Percentiles rank a stretch among this genome's conserved stretches.
These are phyloP conservation scores for Chenopodium suecicum DNA, from an alignment of 148 eudicot genomes.

Conservation along the genomic window DNA sequence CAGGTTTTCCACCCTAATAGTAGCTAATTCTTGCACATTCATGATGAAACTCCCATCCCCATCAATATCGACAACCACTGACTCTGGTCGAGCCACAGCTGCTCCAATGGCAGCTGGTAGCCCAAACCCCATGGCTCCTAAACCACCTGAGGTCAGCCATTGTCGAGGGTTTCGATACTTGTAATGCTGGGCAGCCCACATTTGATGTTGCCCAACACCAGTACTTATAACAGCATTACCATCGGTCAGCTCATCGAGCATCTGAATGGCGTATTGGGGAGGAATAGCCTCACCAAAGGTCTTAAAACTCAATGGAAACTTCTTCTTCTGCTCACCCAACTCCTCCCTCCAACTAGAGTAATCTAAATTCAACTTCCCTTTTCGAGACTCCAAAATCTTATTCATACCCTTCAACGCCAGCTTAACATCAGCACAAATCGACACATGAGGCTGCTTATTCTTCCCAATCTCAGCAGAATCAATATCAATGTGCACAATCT, in stretches of 20 bases:
- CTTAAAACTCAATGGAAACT: conserved; percentile 59
- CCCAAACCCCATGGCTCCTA: conserved; percentile 94
- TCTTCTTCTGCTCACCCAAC: conserved; percentile 54
- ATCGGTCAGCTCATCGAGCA: conserved; percentile 68
- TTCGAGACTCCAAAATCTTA: conserved; percentile 36
- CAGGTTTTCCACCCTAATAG: conserved; percentile 62
- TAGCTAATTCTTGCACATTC: conserved; percentile 91
- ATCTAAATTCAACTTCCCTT: conserved; percentile 40
- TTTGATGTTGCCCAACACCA: conserved; percentile 89
- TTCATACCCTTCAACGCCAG: conserved; percentile 63
- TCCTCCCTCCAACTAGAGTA: conserved; percentile 65
- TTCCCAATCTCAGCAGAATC: conserved; percentile 94
- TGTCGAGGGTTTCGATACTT: conserved; percentile 75
- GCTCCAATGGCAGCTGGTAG: conserved; percentile 96
- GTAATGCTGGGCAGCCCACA: conserved; percentile 88
- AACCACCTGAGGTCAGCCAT: conserved; percentile 81
- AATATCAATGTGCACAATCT: conserved; percentile 91
- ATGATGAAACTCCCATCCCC: conserved; percentile 86
- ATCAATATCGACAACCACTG: conserved; percentile 79
- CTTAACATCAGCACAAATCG: conserved; percentile 71
- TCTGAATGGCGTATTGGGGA: conserved; percentile 79
- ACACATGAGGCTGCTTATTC: conserved; percentile 88
- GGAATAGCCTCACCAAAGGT: conserved; percentile 88
- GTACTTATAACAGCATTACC: conserved; percentile 76
- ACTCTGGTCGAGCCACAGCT: conserved; percentile 68